These are phyloP conservation scores for Crithidia bombi DNA, from an alignment of 208 protist species.

Conservation along the genomic window DNA sequence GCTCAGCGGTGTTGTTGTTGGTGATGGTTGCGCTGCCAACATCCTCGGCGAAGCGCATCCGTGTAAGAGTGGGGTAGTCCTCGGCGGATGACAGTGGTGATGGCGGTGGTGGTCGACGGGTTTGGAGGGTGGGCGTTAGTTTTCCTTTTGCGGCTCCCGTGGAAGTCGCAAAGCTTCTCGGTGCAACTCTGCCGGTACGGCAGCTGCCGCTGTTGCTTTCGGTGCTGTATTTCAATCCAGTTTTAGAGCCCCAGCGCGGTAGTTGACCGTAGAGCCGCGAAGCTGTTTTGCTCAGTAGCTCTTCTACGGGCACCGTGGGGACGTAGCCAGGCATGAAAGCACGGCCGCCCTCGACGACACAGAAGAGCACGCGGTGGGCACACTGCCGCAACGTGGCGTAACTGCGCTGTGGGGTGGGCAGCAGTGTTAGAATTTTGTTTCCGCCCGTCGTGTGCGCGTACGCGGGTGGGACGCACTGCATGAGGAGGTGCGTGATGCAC, in stretches of 20 bases:
- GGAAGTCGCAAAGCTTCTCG: too few relatives aligned
- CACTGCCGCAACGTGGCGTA: conserved; percentile 62
- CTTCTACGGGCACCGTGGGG: conserved; percentile 52
- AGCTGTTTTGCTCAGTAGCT: conserved; percentile 49
- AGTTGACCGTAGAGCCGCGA: conserved; percentile 4
- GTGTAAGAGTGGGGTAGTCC: too few relatives aligned
- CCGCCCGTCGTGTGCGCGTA: conserved; percentile 32
- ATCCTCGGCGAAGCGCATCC: too few relatives aligned
- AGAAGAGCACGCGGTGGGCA: conserved; percentile 60
- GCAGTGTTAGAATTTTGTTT: conserved; percentile 73
- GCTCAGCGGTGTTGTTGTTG: not conserved
- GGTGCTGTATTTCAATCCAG: not conserved
- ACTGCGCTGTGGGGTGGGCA: conserved; percentile 74
- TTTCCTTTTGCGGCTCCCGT: too few relatives aligned
- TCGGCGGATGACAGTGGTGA: too few relatives aligned
- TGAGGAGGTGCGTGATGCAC: conserved; percentile 44
- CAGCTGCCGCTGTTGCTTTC: not conserved
- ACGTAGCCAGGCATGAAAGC: conserved; percentile 62
- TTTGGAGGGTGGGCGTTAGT: too few relatives aligned
- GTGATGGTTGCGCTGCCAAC: too few relatives aligned
- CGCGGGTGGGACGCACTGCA: conserved; percentile 43
- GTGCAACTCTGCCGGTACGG: not conserved
- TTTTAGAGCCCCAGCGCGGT: not conserved
- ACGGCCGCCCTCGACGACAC: conserved; percentile 47
- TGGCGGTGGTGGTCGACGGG: too few relatives aligned